phyloP scores from a whole-genome alignment of 2,329 filamentous ascomycete species.

The Penicillium digitatum region DNA sequence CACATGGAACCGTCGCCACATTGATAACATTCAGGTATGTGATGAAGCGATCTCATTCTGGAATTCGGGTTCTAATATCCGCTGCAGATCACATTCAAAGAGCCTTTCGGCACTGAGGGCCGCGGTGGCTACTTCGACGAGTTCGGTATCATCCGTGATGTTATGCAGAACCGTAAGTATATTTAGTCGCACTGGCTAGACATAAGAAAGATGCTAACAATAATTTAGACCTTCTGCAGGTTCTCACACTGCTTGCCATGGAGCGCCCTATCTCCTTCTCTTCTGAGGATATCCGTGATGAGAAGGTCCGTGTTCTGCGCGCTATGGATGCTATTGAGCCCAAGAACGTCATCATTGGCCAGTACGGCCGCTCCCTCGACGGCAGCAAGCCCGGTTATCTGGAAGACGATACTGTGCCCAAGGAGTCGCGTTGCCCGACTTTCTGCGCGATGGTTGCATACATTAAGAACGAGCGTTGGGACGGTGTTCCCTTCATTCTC shows the following conservation, averaged over 20 bases:
- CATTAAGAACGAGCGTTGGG: constrained; percentile 99
- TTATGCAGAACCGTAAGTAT: constrained; percentile 88
- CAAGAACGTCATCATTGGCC: constrained; percentile 99
- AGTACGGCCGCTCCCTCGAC: constrained; percentile 94
- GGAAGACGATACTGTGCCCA: constrained; percentile 96
- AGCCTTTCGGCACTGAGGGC: constrained; percentile 97
- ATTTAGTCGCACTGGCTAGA: background rate
- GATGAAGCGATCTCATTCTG: background rate
- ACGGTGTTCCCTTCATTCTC: constrained; percentile 97
- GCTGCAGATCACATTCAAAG: constrained; percentile 85
- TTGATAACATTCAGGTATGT: constrained; percentile 84
- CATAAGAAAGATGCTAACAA: background rate
- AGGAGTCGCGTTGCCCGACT: constrained; percentile 94
- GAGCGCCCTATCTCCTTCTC: constrained; percentile 98
- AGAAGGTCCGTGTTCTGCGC: constrained; percentile 92
- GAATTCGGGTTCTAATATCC: constrained; percentile 7
- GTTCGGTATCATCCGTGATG: constrained; percentile 98
- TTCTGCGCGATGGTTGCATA: constrained; percentile 97
- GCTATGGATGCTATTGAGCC: constrained; percentile 93
- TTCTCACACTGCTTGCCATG: constrained; percentile 94
- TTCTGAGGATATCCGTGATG: constrained; percentile 94
- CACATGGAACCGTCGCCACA: constrained; percentile 98
- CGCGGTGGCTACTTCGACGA: constrained; percentile 99
- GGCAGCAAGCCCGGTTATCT: constrained; percentile 97
- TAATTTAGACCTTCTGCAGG: constrained; percentile 74